Evolutionary conservation across 441 rosid species (phyloP).

Genomic region (Flueggea neowawraea): DNA sequence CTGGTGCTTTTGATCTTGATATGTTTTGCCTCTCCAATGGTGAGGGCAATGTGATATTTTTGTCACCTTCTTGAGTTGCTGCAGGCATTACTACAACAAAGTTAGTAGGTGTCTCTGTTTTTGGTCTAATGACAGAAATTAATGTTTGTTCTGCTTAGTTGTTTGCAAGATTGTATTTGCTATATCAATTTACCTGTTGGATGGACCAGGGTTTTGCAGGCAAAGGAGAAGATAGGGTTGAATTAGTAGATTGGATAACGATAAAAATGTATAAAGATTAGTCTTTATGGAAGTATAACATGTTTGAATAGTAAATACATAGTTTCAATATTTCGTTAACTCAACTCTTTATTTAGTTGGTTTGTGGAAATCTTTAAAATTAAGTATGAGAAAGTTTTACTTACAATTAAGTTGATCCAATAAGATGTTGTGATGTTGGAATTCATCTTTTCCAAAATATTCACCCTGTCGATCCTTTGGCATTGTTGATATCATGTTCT

Average conservation of each 20-base stretch:
- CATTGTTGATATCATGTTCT: constrained; percentile 15
- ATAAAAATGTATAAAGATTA: no score
- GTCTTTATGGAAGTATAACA: no score
- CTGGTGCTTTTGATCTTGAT: constrained; percentile 16
- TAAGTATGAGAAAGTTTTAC: constrained; percentile 4
- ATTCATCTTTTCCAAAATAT: constrained; percentile 12
- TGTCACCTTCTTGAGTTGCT: constrained; percentile 30
- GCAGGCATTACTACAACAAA: constrained; percentile 22
- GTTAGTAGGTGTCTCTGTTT: background rate
- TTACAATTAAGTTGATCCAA: constrained; percentile 31
- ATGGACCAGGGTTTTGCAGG: no score
- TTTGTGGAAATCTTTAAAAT: no score
- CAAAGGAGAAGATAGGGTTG: no score
- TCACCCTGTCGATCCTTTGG: constrained; percentile 30
- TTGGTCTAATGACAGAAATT: background rate
- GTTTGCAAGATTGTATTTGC: no score
- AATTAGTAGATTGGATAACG: no score
- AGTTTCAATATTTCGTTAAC: no score
- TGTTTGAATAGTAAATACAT: no score
- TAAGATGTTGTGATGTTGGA: constrained; percentile 15
- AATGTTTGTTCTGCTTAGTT: no score
- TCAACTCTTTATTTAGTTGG: no score
- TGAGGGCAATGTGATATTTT: constrained; percentile 7
- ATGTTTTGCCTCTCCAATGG: constrained; percentile 16
- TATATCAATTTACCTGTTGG: no score